phyloP scores from a whole-genome alignment of 2,329 filamentous ascomycete genomes.

The Acarospora socialis region DNA sequence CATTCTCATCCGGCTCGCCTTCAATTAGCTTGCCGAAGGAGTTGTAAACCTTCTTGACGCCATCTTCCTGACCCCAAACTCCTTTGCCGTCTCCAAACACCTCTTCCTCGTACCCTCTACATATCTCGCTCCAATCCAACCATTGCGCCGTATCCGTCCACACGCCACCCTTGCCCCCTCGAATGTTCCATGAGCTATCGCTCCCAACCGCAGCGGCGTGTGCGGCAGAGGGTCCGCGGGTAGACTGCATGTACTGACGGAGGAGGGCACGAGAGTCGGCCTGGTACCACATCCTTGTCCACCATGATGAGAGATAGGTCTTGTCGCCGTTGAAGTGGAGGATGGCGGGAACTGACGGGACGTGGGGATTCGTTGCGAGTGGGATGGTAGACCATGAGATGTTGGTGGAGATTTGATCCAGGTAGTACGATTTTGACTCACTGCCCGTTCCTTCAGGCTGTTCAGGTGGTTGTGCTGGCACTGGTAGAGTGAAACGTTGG shows the following conservation, averaged over 20 bases:
- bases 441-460: too few relatives aligned
- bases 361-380: constrained; percentile 34
- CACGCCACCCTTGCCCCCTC: constrained; percentile 38
- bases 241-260: constrained; percentile 32
- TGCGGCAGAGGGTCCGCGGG: constrained; percentile 28
- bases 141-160: constrained; percentile 39
- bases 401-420: constrained; percentile 20
- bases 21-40: background rate
- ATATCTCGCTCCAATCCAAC: constrained; percentile 36
- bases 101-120: constrained; percentile 28
- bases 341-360: constrained; percentile 31
- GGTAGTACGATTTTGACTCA: too few relatives aligned
- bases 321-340: constrained; percentile 27
- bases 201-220: constrained; percentile 32
- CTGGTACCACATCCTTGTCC: constrained; percentile 36
- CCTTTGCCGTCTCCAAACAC: constrained; percentile 36
- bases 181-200: constrained; percentile 33
- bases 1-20: too few relatives aligned
- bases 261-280: constrained; percentile 35
- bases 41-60: background rate
- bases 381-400: constrained; percentile 29
- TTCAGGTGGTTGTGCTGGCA: constrained; percentile 27
- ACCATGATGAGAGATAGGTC: constrained; percentile 23
- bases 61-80: constrained; percentile 23
- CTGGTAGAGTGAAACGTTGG: constrained; percentile 20